Evolutionary conservation across 257 asterid species (phyloP).

Genomic region (Jacaranda mimosifolia): DNA sequence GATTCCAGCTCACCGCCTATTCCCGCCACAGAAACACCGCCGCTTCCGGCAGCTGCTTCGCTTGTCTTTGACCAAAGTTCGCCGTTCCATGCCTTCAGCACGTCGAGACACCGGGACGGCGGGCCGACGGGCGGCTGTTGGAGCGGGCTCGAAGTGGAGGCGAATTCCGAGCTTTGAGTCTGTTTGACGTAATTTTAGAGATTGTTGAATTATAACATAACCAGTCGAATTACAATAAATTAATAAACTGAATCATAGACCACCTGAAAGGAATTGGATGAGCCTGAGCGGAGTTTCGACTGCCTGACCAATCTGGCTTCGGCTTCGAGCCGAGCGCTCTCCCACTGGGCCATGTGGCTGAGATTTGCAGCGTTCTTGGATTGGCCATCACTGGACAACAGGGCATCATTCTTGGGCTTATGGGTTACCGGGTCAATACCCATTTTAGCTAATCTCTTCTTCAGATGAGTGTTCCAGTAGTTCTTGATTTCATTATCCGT

Average conservation of each 20-base stretch:
- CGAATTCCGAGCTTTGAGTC: slow-evolving; percentile 49
- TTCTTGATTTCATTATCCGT: slow-evolving; percentile 90
- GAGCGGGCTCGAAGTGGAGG: slow-evolving; percentile 47
- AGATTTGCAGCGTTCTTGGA: slow-evolving; percentile 79
- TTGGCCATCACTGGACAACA: slow-evolving; percentile 71
- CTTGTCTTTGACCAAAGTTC: slow-evolving; percentile 48
- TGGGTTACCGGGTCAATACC: slow-evolving; percentile 94
- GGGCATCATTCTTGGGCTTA: slow-evolving; percentile 77
- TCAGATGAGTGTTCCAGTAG: slow-evolving; percentile 90
- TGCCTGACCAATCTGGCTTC: slow-evolving; percentile 83
- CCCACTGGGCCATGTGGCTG: slow-evolving; percentile 99
- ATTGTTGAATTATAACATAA: background rate
- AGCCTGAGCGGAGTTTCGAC: slow-evolving; percentile 65
- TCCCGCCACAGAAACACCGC: slow-evolving; percentile 39
- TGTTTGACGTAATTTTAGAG: background rate
- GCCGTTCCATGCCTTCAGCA: slow-evolving; percentile 66
- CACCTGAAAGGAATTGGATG: slow-evolving; percentile 36
- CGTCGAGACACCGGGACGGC: slow-evolving; percentile 53
- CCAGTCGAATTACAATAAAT: background rate
- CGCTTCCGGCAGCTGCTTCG: slow-evolving; percentile 26
- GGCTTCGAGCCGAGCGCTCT: slow-evolving; percentile 95
- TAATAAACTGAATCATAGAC: background rate
- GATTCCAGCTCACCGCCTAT: slow-evolving; percentile 61
- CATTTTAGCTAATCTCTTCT: slow-evolving; percentile 80
- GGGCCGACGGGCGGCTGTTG: slow-evolving; percentile 46